Conservation (phyloP, 805 yeast species). For the Debaryomyces tyrocola region DNA sequence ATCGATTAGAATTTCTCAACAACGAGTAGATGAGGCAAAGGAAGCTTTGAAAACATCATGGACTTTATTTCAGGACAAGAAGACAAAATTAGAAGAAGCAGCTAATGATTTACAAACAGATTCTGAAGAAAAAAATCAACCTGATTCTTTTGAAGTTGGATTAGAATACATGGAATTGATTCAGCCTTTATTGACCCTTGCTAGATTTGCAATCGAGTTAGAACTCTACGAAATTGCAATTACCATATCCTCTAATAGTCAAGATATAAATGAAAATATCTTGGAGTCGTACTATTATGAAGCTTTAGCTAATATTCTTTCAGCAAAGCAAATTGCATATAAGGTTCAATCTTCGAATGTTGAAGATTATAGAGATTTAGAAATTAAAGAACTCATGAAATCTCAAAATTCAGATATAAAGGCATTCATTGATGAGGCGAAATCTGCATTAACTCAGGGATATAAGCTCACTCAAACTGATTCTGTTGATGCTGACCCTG, state of each 20-base stretch:
- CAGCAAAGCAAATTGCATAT: slow-evolving; percentile 26
- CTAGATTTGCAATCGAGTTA: slow-evolving; percentile 76
- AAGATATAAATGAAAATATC: slow-evolving; percentile 81
- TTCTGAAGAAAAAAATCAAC: slow-evolving; percentile 17
- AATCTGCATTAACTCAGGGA: slow-evolving; percentile 44
- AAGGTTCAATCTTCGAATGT: slow-evolving; percentile 6
- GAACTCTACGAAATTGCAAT: slow-evolving; percentile 67
- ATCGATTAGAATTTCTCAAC: slow-evolving; percentile 88
- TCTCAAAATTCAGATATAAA: slow-evolving; percentile 27
- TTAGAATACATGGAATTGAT: slow-evolving; percentile 63
- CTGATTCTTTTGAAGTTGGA: slow-evolving; percentile 44
- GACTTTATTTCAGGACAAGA: slow-evolving; percentile 60
- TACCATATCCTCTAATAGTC: slow-evolving; percentile 61
- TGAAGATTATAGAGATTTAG: slow-evolving; percentile 44
- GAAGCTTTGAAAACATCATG: slow-evolving; percentile 69
- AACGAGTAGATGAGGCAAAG: slow-evolving; percentile 67
- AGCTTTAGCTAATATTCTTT: slow-evolving; percentile 67
- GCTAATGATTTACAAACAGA: slow-evolving; percentile 20
- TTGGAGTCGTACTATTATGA: slow-evolving; percentile 82
- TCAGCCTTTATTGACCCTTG: slow-evolving; percentile 70
- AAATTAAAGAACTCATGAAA: slow-evolving; percentile 17
- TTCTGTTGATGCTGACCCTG: slow-evolving; percentile 53
- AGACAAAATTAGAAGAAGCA: slow-evolving; percentile 46
- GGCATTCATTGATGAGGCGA: slow-evolving; percentile 37
- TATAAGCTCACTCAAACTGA: slow-evolving; percentile 41